phyloP scores from a whole-genome alignment of 73 alveolate genomes.

The Uronychia binucleata region DNA sequence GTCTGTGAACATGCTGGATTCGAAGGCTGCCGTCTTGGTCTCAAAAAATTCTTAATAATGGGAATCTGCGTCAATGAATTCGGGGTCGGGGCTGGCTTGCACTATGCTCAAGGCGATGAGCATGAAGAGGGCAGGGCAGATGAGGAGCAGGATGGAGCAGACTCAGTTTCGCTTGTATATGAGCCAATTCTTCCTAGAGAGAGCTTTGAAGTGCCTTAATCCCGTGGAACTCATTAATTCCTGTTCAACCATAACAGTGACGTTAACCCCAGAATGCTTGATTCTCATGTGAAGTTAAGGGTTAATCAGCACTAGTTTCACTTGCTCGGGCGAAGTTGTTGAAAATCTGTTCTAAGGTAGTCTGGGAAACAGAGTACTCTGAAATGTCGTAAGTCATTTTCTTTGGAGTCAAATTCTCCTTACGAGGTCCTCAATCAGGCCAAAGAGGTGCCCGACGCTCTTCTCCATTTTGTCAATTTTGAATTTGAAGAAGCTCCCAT shows the following conservation, averaged over 20 bases:
- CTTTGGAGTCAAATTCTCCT: conserved; percentile 33
- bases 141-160: neutral
- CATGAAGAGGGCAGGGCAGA: neutral
- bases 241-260: conserved; percentile 37
- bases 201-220: conserved; percentile 9
- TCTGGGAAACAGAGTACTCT: conserved; percentile 74
- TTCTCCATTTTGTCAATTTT: conserved; percentile 69
- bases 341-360: conserved; percentile 82
- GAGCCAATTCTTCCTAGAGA: conserved; percentile 26
- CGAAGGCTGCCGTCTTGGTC: too few species aligned
- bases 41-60: too few species aligned
- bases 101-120: neutral
- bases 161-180: conserved; percentile 28
- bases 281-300: too few species aligned
- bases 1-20: too few species aligned
- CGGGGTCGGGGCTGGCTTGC: too few species aligned
- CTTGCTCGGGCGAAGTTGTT: conserved; percentile 52
- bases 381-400: conserved; percentile 51
- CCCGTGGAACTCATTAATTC: conserved; percentile 17
- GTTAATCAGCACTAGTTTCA: too few species aligned
- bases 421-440: conserved; percentile 81
- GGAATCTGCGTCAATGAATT: too few species aligned
- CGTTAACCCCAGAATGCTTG: too few species aligned
- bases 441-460: conserved; percentile 86
- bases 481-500: conserved; percentile 48